Percentiles rank a stretch among this genome's conserved stretches.
phyloP scores from a whole-genome alignment of 2,329 filamentous ascomycete species.

The Pyrenophora tritici-repentis region DNA sequence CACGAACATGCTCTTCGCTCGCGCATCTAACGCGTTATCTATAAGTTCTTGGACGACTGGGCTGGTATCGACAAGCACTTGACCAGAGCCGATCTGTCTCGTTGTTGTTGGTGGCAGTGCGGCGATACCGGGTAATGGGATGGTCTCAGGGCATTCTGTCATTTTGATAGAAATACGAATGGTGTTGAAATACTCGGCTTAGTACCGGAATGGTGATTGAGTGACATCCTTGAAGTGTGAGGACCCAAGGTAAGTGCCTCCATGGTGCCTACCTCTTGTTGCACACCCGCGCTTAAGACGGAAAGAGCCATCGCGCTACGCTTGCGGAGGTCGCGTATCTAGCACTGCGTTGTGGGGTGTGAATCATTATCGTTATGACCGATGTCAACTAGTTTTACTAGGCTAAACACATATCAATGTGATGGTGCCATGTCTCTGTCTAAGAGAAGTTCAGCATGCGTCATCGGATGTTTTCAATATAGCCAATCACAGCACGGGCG shows the following conservation, averaged over 20 bases:
- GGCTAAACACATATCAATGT: not conserved
- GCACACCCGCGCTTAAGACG: not conserved
- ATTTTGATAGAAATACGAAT: conserved; percentile 8
- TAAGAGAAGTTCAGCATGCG: conserved; percentile 2
- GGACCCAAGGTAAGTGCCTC: conserved; percentile 6
- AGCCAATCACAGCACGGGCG: conserved; percentile 25
- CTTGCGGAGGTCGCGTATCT: not conserved
- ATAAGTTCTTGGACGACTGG: conserved; percentile 75
- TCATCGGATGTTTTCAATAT: conserved; percentile 30
- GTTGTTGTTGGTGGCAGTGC: conserved; percentile 51
- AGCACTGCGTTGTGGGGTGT: not conserved
- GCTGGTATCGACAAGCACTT: conserved; percentile 63
- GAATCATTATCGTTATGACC: conserved; percentile 4
- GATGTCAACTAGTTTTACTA: not conserved
- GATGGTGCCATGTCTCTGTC: not conserved
- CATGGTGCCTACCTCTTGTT: conserved; percentile 28
- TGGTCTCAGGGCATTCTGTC: conserved; percentile 9
- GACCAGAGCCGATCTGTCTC: conserved; percentile 64
- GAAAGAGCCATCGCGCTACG: conserved; percentile 22
- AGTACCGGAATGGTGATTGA: not conserved
- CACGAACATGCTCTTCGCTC: conserved; percentile 68
- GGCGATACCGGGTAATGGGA: conserved; percentile 40
- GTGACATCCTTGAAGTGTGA: conserved; percentile 3
- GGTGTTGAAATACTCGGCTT: not conserved
- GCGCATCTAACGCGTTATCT: conserved; percentile 76